Conservation (phyloP, 2,329 filamentous ascomycete species). For the Scortechinia acanthostroma region DNA sequence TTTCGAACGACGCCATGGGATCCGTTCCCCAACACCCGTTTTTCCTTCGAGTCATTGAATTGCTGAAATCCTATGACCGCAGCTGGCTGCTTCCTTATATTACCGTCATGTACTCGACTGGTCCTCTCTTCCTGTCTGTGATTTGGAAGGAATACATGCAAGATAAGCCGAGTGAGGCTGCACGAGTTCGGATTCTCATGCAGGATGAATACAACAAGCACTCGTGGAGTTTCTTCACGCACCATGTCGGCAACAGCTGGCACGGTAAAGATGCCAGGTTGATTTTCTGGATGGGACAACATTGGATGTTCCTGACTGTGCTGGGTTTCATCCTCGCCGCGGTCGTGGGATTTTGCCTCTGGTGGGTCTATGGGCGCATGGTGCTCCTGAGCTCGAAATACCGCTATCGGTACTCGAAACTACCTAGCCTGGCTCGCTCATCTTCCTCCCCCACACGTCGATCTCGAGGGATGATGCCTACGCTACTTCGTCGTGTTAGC, state of each 20-base stretch:
- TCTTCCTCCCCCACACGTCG: slow-evolving; percentile 17
- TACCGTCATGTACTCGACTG: slow-evolving; percentile 74
- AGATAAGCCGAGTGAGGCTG: slow-evolving; percentile 32
- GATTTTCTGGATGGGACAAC: slow-evolving; percentile 55
- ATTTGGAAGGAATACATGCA: slow-evolving; percentile 70
- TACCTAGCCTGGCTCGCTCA: slow-evolving; percentile 8
- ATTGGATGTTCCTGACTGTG: slow-evolving; percentile 45
- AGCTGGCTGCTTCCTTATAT: slow-evolving; percentile 67
- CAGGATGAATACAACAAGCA: slow-evolving; percentile 63
- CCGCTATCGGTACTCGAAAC: slow-evolving; percentile 24
- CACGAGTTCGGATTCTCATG: slow-evolving; percentile 62
- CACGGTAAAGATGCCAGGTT: slow-evolving; percentile 54
- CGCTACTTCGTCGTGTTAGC: slow-evolving; percentile 23
- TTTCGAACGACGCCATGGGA: slow-evolving; percentile 77
- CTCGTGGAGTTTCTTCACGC: slow-evolving; percentile 64
- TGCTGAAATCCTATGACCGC: slow-evolving; percentile 59
- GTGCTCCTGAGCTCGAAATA: slow-evolving; percentile 27
- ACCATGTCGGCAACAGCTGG: slow-evolving; percentile 56
- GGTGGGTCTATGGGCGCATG: slow-evolving; percentile 39
- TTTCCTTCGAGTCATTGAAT: slow-evolving; percentile 63
- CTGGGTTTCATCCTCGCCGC: slow-evolving; percentile 38
- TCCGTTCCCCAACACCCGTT: slow-evolving; percentile 67
- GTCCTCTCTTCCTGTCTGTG: slow-evolving; percentile 69
- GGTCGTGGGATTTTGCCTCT: slow-evolving; percentile 33
- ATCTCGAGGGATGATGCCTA: slow-evolving; percentile 20